These are phyloP conservation scores for Talaromyces nanjingensis DNA, from an alignment of 495 filamentous ascomycete genomes.

Conservation along the genomic window DNA sequence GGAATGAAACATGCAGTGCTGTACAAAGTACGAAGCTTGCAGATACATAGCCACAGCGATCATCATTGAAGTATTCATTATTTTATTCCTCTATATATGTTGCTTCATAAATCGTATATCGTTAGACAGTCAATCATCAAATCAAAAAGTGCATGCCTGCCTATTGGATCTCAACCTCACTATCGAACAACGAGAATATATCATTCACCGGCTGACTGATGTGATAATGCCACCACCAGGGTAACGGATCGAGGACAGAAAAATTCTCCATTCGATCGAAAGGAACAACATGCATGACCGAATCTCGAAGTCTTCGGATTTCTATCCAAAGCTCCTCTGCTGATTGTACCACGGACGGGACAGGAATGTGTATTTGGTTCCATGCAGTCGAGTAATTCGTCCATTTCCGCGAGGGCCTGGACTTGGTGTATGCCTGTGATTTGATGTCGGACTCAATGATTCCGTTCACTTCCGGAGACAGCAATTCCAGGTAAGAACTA, in stretches of 20 bases:
- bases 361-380: not conserved
- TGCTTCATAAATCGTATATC: not conserved
- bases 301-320: not conserved
- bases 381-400: not conserved
- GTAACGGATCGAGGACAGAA: slow-evolving; percentile 29
- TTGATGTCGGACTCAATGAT: not conserved
- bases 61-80: not conserved
- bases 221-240: slow-evolving; percentile 44
- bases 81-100: not conserved
- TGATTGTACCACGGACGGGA: not conserved
- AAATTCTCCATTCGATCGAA: slow-evolving; percentile 12
- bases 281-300: not conserved
- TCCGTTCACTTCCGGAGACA: slow-evolving; percentile 16
- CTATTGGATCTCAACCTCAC: not conserved
- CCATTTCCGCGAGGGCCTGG: not conserved
- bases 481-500: slow-evolving; percentile 27
- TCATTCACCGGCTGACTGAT: slow-evolving; percentile 26
- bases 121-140: not conserved
- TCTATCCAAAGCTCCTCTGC: not conserved
- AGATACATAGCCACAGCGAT: not conserved
- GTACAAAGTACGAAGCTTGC: not conserved
- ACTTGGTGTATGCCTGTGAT: not conserved
- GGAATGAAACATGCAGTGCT: not conserved
- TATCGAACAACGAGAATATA: not conserved
- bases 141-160: not conserved